Evolutionary conservation across 805 yeast species (phyloP).

Genomic region (Candida oleophila): DNA sequence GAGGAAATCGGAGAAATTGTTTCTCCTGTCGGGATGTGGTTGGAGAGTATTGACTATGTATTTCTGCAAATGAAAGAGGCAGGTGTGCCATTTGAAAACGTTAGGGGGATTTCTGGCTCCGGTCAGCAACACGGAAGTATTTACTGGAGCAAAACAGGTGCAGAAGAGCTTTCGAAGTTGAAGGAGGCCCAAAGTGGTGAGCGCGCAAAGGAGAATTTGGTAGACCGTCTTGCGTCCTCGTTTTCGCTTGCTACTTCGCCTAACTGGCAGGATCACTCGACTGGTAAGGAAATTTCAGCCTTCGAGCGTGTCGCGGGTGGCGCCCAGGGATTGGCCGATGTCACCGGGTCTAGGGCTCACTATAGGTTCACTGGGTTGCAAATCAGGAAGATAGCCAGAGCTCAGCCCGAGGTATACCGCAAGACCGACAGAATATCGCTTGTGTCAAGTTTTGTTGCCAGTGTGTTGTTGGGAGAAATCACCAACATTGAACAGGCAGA

Average conservation of each 20-base stretch:
- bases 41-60: slow-evolving; percentile 73
- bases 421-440: slow-evolving; percentile 64
- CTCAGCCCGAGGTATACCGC: slow-evolving; percentile 50
- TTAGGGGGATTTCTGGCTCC: slow-evolving; percentile 75
- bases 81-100: slow-evolving; percentile 55
- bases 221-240: slow-evolving; percentile 48
- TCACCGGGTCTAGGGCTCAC: slow-evolving; percentile 87
- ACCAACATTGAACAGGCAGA: slow-evolving; percentile 76
- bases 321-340: slow-evolving; percentile 57
- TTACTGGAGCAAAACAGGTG: slow-evolving; percentile 53
- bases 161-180: slow-evolving; percentile 43
- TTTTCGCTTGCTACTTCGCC: slow-evolving; percentile 52
- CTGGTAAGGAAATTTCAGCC: slow-evolving; percentile 61
- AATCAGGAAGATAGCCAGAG: slow-evolving; percentile 65
- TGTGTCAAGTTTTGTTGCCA: slow-evolving; percentile 76
- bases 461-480: slow-evolving; percentile 64
- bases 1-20: slow-evolving; percentile 58
- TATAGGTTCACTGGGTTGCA: slow-evolving; percentile 92
- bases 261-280: slow-evolving; percentile 95
- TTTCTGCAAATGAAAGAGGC: slow-evolving; percentile 50
- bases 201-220: slow-evolving; percentile 25
- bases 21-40: slow-evolving; percentile 89
- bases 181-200: slow-evolving; percentile 24
- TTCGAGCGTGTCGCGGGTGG: slow-evolving; percentile 62
- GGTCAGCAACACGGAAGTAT: slow-evolving; percentile 94